phyloP scores from a whole-genome alignment of 2,329 filamentous ascomycete genomes.

The Akanthomyces lecanii region DNA sequence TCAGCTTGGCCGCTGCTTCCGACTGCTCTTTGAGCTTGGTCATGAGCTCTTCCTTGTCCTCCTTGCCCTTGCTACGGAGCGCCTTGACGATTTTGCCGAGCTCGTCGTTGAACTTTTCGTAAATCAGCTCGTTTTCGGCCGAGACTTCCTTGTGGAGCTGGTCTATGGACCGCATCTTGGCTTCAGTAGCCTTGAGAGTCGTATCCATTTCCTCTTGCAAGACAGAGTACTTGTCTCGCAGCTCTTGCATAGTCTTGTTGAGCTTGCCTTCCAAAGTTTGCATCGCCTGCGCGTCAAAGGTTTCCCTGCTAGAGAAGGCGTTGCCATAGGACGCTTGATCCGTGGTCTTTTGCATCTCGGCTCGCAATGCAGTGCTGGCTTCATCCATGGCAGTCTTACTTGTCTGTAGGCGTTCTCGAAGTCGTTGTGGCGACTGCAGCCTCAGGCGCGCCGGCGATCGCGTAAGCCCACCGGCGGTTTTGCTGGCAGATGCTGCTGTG shows the following conservation, averaged over 20 bases:
- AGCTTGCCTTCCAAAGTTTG: conserved; percentile 64
- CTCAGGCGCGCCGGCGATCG: conserved; percentile 50
- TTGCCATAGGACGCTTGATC: conserved; percentile 22
- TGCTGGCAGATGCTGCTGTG: conserved; percentile 24
- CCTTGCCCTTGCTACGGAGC: conserved; percentile 65
- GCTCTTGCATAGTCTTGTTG: conserved; percentile 53
- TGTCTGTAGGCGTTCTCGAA: conserved; percentile 78
- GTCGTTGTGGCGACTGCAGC: conserved; percentile 66
- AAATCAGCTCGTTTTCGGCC: conserved; percentile 88
- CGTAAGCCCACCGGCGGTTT: conserved; percentile 17
- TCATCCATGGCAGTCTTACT: conserved; percentile 72
- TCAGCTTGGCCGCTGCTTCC: conserved; percentile 72
- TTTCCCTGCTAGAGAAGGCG: conserved; percentile 33
- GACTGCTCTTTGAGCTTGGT: conserved; percentile 65
- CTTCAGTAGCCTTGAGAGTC: conserved; percentile 68
- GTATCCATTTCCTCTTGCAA: conserved; percentile 69
- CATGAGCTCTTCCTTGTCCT: conserved; percentile 75
- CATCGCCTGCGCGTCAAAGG: conserved; percentile 44
- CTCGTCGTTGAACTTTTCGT: conserved; percentile 90
- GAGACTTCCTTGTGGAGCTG: conserved; percentile 83
- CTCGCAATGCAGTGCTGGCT: conserved; percentile 44
- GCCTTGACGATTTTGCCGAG: conserved; percentile 76
- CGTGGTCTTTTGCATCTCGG: conserved; percentile 1
- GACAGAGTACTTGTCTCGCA: conserved; percentile 56
- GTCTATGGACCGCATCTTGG: conserved; percentile 76